Percentiles rank a stretch among this genome's conserved stretches.
Evolutionary conservation across 805 yeast species (phyloP).

Genomic region (Kluyveromyces dobzhanskii): DNA sequence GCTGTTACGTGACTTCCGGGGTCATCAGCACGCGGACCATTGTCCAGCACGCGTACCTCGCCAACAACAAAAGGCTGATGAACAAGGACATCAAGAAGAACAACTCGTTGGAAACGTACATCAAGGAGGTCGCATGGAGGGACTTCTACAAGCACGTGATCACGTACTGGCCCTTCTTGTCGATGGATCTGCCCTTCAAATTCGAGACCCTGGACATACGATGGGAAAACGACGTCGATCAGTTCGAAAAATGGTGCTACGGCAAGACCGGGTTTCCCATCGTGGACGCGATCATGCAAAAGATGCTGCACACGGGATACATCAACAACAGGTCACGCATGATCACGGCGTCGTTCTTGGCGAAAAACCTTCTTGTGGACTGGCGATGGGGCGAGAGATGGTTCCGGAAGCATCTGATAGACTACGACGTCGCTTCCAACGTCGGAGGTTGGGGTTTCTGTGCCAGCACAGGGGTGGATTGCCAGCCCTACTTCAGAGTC

Average conservation of each 20-base stretch:
- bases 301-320: constrained; percentile 42
- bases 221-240: constrained; percentile 36
- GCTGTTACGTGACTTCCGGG: constrained; percentile 41
- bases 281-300: constrained; percentile 51
- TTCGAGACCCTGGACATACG: constrained; percentile 34
- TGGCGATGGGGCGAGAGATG: constrained; percentile 49
- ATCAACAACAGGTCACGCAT: constrained; percentile 47
- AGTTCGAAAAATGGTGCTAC: constrained; percentile 42
- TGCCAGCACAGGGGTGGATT: constrained; percentile 44
- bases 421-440: constrained; percentile 47
- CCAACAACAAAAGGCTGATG: constrained; percentile 16
- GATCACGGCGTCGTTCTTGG: constrained; percentile 44
- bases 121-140: constrained; percentile 51
- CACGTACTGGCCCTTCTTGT: constrained; percentile 41
- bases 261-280: constrained; percentile 51
- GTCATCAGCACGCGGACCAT: constrained; percentile 36
- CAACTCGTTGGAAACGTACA: constrained; percentile 35
- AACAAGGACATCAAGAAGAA: constrained; percentile 23
- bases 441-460: constrained; percentile 54
- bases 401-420: constrained; percentile 41
- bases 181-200: constrained; percentile 43
- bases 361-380: constrained; percentile 43
- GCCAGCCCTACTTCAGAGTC: constrained; percentile 50
- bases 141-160: constrained; percentile 47
- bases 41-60: constrained; percentile 27